Conservation (phyloP, 2,329 filamentous ascomycete species). For the Penicillium sp. region DNA sequence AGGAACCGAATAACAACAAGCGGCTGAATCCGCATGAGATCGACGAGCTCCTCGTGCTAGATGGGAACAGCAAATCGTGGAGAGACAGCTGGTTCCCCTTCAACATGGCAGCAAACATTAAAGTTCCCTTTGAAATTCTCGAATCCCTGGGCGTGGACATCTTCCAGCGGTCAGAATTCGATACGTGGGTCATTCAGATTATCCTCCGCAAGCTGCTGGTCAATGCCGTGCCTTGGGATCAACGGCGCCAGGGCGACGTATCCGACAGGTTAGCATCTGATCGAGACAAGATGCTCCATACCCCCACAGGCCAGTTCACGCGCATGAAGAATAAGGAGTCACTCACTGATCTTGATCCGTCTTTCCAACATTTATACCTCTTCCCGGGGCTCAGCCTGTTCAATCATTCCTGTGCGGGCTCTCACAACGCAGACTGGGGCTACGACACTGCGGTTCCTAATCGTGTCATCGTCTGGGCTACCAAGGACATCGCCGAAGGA, state of each 20-base stretch:
- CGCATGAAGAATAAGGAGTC: not conserved
- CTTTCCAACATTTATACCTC: conserved; percentile 33
- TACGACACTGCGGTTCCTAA: conserved; percentile 33
- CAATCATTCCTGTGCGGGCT: conserved; percentile 28
- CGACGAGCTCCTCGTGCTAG: conserved; percentile 36
- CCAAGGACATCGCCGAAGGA: conserved; percentile 22
- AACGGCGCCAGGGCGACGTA: conserved; percentile 12
- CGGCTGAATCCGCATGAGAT: conserved; percentile 38
- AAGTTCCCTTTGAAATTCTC: conserved; percentile 42
- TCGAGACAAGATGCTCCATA: conserved; percentile 11
- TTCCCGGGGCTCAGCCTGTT: conserved; percentile 38
- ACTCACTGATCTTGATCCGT: conserved; percentile 22
- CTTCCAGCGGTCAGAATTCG: conserved; percentile 39
- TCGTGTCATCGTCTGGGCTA: conserved; percentile 34
- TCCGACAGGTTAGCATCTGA: conserved; percentile 8
- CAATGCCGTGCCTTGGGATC: conserved; percentile 36
- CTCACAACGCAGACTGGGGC: conserved; percentile 34
- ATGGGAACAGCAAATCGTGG: conserved; percentile 19
- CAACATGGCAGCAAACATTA: conserved; percentile 37
- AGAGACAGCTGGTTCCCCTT: conserved; percentile 33
- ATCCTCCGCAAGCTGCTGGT: conserved; percentile 36
- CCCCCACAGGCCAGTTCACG: conserved; percentile 12
- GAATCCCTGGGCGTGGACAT: conserved; percentile 39
- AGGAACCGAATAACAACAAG: conserved; percentile 17
- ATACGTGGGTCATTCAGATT: conserved; percentile 42